Conservation (phyloP, 108 stramenopile genomes). For the Skeletonema grethae region DNA sequence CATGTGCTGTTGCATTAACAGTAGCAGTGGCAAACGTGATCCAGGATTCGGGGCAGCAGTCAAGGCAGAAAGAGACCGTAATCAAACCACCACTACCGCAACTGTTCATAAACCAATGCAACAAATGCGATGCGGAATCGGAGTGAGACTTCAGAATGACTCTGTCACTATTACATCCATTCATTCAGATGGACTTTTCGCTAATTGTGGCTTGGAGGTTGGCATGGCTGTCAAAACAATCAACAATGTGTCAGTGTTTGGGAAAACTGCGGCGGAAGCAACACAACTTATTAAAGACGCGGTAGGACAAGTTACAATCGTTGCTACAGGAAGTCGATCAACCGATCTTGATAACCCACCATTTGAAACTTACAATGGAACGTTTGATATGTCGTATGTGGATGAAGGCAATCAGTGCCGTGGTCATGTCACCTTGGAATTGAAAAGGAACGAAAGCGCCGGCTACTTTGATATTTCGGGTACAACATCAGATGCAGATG, state of each 20-base stretch:
- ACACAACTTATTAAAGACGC: neutral
- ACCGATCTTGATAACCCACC: neutral
- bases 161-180: neutral
- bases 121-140: neutral
- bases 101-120: neutral
- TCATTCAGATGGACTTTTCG: neutral
- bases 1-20: too few species aligned
- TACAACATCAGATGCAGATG: constrained; percentile 21
- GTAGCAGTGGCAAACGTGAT: too few species aligned
- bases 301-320: neutral
- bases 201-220: neutral
- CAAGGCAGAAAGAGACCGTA: neutral
- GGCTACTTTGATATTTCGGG: constrained; percentile 20
- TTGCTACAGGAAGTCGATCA: neutral
- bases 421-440: neutral
- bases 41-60: neutral
- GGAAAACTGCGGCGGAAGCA: neutral
- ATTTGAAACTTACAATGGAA: constrained; percentile 20
- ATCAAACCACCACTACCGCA: neutral
- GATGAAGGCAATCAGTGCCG: constrained; percentile 16
- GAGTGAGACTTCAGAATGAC: neutral
- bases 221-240: neutral
- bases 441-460: constrained; percentile 2
- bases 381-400: constrained; percentile 15
- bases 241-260: neutral